Evolutionary conservation across 2,329 filamentous ascomycete species (phyloP), one percentile per base, ranked within the genome.

Genomic region (Massarina eburnea): DNA sequence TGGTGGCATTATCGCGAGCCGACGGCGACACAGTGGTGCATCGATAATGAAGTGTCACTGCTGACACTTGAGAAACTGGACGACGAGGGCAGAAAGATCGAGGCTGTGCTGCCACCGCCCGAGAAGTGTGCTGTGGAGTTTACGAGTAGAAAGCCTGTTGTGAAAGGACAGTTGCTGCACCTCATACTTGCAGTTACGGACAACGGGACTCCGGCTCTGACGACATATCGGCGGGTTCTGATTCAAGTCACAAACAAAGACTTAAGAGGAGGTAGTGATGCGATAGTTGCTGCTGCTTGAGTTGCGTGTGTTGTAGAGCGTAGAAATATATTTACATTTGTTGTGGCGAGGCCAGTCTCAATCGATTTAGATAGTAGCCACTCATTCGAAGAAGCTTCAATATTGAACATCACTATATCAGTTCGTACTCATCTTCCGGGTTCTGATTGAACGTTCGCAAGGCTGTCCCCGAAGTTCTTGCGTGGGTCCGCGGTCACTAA

Each of bases 1-100:
- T 80, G 77, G 77, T 77, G 70, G 59, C 76, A 79, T 29, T 80
- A 80, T 57, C 61, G 64, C 29, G 68, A 73, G 34, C 61, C 70
- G 3, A 71, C 64, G 1, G 71, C 73, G 1, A 71, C 71, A 2
- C 75, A 79, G 48, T 77, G 73, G 66, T 63, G 57, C 32, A 64
- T 72, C 2, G 61, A 68, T 18, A 56, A 67, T 2, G 70, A 76
- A 46, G 71, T 76, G 4, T 64, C 70, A 1, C 66, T 73, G 34
- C 54, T 76, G 0, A 58, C 54, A 12, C 67, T 70, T 24, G 61
- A 64, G 40, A 57, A 60, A 19, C 41, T 67, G 0, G 61, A 69
- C 20, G 45, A 43, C 1, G 57, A 64, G 26, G 64, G 63, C 1
- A 52, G 54, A 10, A 65, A 64, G 22, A 60, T 69, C 3, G 52